Evolutionary conservation across 169 alveolate species (phyloP).

Genomic region (Plasmodium gaboni): DNA sequence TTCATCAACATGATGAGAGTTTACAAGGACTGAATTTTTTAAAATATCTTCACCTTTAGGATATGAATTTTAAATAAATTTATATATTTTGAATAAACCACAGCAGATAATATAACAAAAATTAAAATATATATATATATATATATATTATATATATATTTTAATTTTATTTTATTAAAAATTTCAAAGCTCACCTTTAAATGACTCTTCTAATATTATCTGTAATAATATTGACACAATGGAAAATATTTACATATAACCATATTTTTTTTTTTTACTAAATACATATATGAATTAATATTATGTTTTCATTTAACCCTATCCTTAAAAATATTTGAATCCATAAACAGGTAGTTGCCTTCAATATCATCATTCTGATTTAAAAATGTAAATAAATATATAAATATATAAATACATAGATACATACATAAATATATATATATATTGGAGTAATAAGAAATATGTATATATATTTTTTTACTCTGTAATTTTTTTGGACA

Average conservation of each 20-base stretch:
- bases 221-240: neutral
- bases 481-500: constrained; percentile 41
- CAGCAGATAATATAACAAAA: neutral
- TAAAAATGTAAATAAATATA: neutral
- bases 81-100: neutral
- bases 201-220: constrained; percentile 32
- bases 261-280: no score
- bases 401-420: neutral
- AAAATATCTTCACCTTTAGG: constrained; percentile 14
- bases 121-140: no score
- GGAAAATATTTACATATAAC: neutral
- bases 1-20: constrained; percentile 22
- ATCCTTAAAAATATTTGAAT: constrained; percentile 36
- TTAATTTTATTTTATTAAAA: no score
- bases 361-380: constrained; percentile 43
- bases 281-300: neutral
- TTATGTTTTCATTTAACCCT: constrained; percentile 23
- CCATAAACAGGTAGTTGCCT: constrained; percentile 62
- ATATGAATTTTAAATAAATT: neutral
- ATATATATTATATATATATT: no score
- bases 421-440: neutral
- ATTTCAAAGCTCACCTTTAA: constrained; percentile 12
- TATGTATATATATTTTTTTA: neutral
- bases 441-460: no score
- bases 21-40: constrained; percentile 23